Evolutionary conservation across 2,329 filamentous ascomycete species (phyloP).

Genomic region (Talaromyces sp.): DNA sequence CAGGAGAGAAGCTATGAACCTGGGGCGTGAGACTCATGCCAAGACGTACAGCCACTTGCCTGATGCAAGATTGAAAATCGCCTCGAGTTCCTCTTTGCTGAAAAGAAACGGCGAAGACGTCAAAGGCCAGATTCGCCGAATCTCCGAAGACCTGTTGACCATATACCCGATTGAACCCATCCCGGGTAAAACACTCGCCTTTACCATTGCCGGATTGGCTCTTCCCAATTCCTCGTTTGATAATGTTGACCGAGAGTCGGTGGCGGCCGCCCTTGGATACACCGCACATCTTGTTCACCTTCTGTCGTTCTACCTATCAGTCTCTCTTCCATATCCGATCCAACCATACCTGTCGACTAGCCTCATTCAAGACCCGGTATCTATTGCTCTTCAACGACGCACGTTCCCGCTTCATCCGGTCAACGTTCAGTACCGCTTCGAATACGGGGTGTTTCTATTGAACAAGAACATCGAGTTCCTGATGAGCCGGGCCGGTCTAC

Average conservation of each 20-base stretch:
- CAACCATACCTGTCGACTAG: constrained; percentile 67
- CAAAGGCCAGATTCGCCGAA: constrained; percentile 79
- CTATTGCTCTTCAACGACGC: constrained; percentile 47
- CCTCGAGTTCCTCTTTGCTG: constrained; percentile 50
- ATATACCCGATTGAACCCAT: constrained; percentile 78
- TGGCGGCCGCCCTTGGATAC: constrained; percentile 76
- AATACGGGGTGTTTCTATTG: constrained; percentile 92
- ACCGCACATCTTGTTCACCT: constrained; percentile 69
- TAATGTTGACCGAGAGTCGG: constrained; percentile 58
- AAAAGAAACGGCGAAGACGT: constrained; percentile 56
- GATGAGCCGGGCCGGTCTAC: constrained; percentile 60
- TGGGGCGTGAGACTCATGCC: constrained; percentile 56
- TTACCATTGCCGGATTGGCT: constrained; percentile 72
- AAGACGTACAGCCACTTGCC: constrained; percentile 56
- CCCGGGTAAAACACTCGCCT: constrained; percentile 60
- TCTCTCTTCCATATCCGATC: constrained; percentile 76
- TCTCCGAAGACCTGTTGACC: constrained; percentile 72
- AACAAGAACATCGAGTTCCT: constrained; percentile 88
- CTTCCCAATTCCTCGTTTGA: constrained; percentile 77
- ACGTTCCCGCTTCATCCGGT: constrained; percentile 77
- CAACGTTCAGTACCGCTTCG: constrained; percentile 79
- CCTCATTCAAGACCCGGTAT: constrained; percentile 69
- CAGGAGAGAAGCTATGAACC: constrained; percentile 61
- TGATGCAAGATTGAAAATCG: constrained; percentile 55
- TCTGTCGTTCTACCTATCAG: constrained; percentile 74